phyloP scores from a whole-genome alignment of 1,284 basidiomycete genomes.

The Naganishia cerealis region DNA sequence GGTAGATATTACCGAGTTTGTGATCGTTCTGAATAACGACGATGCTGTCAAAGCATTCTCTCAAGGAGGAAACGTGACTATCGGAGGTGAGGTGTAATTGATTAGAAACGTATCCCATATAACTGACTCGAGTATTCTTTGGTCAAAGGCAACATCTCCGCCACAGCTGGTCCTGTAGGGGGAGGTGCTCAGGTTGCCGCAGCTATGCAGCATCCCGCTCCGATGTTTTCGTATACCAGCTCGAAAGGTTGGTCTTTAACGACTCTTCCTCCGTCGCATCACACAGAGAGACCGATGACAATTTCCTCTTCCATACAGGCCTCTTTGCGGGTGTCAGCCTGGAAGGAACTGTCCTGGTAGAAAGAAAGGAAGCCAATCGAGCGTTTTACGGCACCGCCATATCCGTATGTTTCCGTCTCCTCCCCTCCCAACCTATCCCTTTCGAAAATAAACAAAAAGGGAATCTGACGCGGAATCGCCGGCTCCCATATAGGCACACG shows the following conservation, averaged over 20 bases:
- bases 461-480: neutral
- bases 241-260: constrained; percentile 70
- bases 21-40: constrained; percentile 91
- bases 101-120: neutral
- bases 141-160: constrained; percentile 68
- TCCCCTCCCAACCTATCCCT: neutral
- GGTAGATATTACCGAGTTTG: constrained; percentile 60
- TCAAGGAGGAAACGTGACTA: constrained; percentile 90
- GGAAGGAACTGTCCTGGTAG: constrained; percentile 91
- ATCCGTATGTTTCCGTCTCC: constrained; percentile 56
- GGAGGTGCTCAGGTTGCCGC: constrained; percentile 90
- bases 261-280: no score
- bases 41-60: constrained; percentile 95
- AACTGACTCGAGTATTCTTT: constrained; percentile 19
- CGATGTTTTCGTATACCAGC: constrained; percentile 96
- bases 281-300: neutral
- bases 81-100: constrained; percentile 61
- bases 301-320: constrained; percentile 58
- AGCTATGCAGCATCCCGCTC: constrained; percentile 83
- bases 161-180: constrained; percentile 86
- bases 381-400: constrained; percentile 94
- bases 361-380: constrained; percentile 88
- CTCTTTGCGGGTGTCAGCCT: constrained; percentile 92
- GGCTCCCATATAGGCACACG: constrained; percentile 16
- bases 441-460: neutral